Conservation (phyloP, 805 yeast genomes). For the Ogataea pini region DNA sequence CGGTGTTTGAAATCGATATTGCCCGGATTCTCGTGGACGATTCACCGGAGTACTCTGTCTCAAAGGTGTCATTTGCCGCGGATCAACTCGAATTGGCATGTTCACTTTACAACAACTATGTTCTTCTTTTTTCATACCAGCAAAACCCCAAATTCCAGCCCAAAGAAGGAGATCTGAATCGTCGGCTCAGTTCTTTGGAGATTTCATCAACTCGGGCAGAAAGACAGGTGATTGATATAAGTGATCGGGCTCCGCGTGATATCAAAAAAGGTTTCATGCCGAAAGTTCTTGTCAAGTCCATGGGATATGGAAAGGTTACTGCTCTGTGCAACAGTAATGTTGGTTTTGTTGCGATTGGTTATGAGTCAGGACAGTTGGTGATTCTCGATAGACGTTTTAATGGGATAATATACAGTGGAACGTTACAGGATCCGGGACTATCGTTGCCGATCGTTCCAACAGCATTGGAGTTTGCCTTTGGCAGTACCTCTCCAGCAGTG, state of each 20-base stretch:
- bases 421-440: constrained; percentile 31
- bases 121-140: constrained; percentile 72
- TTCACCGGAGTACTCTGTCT: constrained; percentile 47
- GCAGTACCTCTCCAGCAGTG: constrained; percentile 35
- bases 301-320: constrained; percentile 50
- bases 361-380: constrained; percentile 69
- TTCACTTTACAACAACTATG: constrained; percentile 68
- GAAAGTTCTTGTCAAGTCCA: constrained; percentile 43
- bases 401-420: constrained; percentile 45
- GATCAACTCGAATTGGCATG: constrained; percentile 75
- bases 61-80: constrained; percentile 70
- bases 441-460: constrained; percentile 45
- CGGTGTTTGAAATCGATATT: constrained; percentile 61
- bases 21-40: constrained; percentile 46
- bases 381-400: constrained; percentile 78
- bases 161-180: constrained; percentile 23
- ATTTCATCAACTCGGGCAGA: constrained; percentile 33
- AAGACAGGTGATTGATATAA: constrained; percentile 43
- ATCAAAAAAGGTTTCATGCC: constrained; percentile 67
- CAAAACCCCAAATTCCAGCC: constrained; percentile 48
- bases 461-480: constrained; percentile 68
- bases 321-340: constrained; percentile 67
- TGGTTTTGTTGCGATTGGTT: constrained; percentile 84
- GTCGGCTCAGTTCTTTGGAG: constrained; percentile 33
- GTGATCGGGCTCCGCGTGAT: constrained; percentile 51